Conservation (phyloP, 768 basidiomycete genomes). For the Phanerochaete carnosa region DNA sequence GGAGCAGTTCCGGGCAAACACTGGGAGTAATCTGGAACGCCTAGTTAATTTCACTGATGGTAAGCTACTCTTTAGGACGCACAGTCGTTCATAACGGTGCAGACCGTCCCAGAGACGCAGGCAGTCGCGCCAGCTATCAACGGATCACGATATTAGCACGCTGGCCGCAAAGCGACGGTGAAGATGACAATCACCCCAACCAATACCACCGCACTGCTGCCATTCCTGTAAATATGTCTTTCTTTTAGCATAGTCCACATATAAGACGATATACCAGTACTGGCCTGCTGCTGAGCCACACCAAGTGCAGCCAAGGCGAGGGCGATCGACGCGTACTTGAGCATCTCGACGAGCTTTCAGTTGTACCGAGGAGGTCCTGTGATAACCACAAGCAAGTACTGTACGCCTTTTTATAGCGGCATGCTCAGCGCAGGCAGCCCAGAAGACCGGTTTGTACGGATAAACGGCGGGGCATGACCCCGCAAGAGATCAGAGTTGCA, state of each 20-base stretch:
- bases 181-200: conserved; percentile 19
- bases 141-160: no score
- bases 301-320: conserved; percentile 21
- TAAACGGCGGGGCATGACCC: conserved; percentile 7
- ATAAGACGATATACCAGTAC: not conserved
- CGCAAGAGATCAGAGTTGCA: not conserved
- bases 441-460: not conserved
- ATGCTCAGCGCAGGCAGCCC: not conserved
- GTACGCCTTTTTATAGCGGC: not conserved
- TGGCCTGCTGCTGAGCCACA: conserved; percentile 20
- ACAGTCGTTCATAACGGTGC: conserved; percentile 26
- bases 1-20: conserved; percentile 25
- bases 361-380: not conserved
- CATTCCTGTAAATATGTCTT: conserved; percentile 16
- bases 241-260: not conserved
- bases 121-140: conserved; percentile 23
- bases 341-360: conserved; percentile 15
- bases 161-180: not conserved
- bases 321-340: conserved; percentile 17
- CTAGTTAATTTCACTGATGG: not conserved
- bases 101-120: conserved; percentile 26
- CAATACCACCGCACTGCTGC: conserved; percentile 27
- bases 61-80: not conserved
- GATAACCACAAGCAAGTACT: not conserved
- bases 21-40: conserved; percentile 27